A percentile compares a stretch with the other conserved stretches of the same genome.
Evolutionary conservation across 2,329 filamentous ascomycete genomes (phyloP).

Genomic region (Alternaria alternata): DNA sequence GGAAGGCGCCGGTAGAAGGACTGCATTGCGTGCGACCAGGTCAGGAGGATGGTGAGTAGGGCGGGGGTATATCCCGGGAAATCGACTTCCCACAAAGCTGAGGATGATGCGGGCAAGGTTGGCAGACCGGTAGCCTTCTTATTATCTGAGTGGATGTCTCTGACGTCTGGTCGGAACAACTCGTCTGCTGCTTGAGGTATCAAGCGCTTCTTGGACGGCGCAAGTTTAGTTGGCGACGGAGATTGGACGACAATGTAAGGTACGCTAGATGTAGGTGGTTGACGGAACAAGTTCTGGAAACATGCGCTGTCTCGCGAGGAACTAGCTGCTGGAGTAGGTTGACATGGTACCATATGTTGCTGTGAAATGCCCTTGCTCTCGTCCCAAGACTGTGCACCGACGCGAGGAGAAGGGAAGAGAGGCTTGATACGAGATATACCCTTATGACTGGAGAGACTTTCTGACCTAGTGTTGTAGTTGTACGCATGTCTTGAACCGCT

Average conservation of each 20-base stretch:
- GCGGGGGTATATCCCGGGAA: slow-evolving; percentile 28
- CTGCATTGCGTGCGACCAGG: slow-evolving; percentile 30
- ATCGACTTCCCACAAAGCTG: slow-evolving; percentile 12
- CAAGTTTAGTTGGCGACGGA: slow-evolving; percentile 11
- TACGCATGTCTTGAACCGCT: background rate
- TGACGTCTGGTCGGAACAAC: background rate
- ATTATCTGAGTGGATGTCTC: slow-evolving; percentile 2
- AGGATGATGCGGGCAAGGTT: slow-evolving; percentile 9
- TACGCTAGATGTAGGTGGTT: background rate
- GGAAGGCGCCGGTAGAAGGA: slow-evolving; percentile 16
- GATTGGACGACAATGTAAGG: slow-evolving; percentile 10
- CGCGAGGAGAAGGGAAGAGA: slow-evolving; percentile 18
- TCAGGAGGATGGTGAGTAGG: slow-evolving; percentile 26
- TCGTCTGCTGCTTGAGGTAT: background rate
- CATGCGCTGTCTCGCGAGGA: background rate
- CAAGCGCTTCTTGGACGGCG: slow-evolving; percentile 14
- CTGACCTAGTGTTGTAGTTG: background rate
- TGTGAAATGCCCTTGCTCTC: background rate
- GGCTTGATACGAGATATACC: background rate
- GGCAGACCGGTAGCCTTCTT: slow-evolving; percentile 15
- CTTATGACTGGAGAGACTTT: background rate
- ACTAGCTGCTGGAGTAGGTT: background rate
- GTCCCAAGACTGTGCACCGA: slow-evolving; percentile 8
- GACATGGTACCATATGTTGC: background rate
- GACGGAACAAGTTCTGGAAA: background rate